A percentile compares a stretch with the other conserved stretches of the same genome.
Conservation (phyloP, 768 basidiomycete genomes). For the Saitozyma podzolica region DNA sequence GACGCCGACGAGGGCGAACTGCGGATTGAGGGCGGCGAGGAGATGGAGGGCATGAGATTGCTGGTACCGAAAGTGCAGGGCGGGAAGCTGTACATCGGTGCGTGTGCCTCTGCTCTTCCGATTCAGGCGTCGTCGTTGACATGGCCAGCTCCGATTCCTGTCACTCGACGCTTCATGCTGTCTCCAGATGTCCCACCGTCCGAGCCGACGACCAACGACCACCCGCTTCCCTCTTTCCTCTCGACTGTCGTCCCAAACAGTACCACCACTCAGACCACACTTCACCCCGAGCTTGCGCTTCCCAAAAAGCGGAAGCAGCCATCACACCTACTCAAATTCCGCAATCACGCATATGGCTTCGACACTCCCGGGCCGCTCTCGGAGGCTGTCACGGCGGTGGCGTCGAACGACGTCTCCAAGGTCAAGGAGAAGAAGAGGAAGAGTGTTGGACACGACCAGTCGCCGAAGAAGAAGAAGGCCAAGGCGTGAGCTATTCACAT, state of each 20-base stretch:
- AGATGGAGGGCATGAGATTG: slow-evolving; percentile 48
- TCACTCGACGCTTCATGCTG: slow-evolving; percentile 41
- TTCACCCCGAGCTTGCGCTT: neutral
- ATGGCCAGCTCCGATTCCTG: slow-evolving; percentile 39
- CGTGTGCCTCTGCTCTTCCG: slow-evolving; percentile 4
- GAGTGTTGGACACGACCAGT: slow-evolving; percentile 5
- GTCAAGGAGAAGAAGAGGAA: slow-evolving; percentile 25
- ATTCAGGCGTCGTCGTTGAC: neutral
- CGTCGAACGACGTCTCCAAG: neutral
- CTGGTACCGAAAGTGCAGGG: slow-evolving; percentile 37
- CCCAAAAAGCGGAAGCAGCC: slow-evolving; percentile 40
- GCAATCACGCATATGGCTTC: slow-evolving; percentile 46
- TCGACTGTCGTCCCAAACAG: slow-evolving; percentile 14
- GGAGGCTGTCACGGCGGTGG: neutral
- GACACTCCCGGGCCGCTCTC: slow-evolving; percentile 28
- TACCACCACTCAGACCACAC: neutral
- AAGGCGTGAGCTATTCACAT: slow-evolving; percentile 13
- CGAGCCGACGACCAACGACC: slow-evolving; percentile 7
- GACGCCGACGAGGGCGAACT: slow-evolving; percentile 21
- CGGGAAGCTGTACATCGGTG: slow-evolving; percentile 41
- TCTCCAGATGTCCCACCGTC: slow-evolving; percentile 16
- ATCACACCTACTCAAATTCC: slow-evolving; percentile 44
- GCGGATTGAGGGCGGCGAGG: slow-evolving; percentile 43
- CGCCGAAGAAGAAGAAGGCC: slow-evolving; percentile 27
- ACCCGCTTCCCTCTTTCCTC: slow-evolving; percentile 28